phyloP scores from a whole-genome alignment of 352 stramenopile genomes.

The Hyaloperonospora brassicae region DNA sequence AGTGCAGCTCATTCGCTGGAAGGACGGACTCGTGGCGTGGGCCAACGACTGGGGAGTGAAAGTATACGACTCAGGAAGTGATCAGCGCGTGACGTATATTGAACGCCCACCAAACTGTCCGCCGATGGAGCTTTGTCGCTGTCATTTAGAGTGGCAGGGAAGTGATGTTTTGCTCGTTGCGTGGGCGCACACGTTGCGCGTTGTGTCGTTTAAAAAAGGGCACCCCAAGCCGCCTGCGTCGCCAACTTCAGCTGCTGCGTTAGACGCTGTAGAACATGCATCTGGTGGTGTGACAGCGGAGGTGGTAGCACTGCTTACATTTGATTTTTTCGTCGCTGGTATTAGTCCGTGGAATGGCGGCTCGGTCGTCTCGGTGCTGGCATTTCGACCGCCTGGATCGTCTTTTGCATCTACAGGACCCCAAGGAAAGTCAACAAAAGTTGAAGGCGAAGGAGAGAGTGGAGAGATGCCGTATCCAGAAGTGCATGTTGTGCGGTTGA shows the following conservation, averaged over 20 bases:
- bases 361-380: constrained; percentile 54
- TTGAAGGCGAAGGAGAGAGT: constrained; percentile 65
- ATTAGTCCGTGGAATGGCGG: constrained; percentile 56
- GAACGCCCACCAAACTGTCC: constrained; percentile 71
- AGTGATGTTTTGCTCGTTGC: constrained; percentile 53
- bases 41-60: constrained; percentile 85
- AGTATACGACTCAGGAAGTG: constrained; percentile 67
- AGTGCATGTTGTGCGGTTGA: constrained; percentile 80
- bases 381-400: constrained; percentile 59
- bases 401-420: constrained; percentile 13
- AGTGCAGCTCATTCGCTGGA: constrained; percentile 77
- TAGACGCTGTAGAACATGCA: constrained; percentile 19
- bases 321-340: constrained; percentile 79
- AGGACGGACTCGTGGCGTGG: constrained; percentile 68
- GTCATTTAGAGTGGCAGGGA: constrained; percentile 70
- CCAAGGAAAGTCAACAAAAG: constrained; percentile 29
- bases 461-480: constrained; percentile 74
- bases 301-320: constrained; percentile 63
- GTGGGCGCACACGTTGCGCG: constrained; percentile 70
- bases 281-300: constrained; percentile 44
- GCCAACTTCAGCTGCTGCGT: constrained; percentile 27
- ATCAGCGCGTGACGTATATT: constrained; percentile 77
- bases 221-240: constrained; percentile 22
- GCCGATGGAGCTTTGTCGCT: constrained; percentile 75
- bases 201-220: constrained; percentile 64